phyloP scores from a whole-genome alignment of 176 grass and related monocot genomes.

The Hordeum marinum region DNA sequence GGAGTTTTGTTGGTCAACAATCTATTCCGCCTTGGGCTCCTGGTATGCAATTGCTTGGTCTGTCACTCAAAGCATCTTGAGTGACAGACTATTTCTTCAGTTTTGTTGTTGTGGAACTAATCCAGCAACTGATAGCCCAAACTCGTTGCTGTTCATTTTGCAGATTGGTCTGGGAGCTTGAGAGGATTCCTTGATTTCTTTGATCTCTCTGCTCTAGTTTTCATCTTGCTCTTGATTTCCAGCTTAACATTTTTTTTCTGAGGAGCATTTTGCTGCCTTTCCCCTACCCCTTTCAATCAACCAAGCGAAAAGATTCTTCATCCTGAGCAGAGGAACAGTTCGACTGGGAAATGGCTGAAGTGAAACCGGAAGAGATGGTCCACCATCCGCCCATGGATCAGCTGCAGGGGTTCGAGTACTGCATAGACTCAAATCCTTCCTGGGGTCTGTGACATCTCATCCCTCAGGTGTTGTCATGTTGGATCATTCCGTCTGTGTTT shows the following conservation, averaged over 20 bases:
- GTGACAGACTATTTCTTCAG: background rate
- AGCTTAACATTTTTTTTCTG: background rate
- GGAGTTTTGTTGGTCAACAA: background rate
- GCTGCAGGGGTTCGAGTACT: constrained; percentile 88
- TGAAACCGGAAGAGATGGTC: constrained; percentile 72
- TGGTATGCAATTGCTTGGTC: background rate
- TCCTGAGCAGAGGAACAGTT: background rate
- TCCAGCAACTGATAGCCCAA: background rate
- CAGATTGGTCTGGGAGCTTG: background rate
- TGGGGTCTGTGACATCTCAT: constrained; percentile 52
- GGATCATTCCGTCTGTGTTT: background rate
- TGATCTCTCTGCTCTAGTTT: background rate
- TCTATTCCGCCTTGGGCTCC: background rate
- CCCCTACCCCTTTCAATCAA: background rate
- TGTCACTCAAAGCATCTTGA: background rate
- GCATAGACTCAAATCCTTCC: constrained; percentile 95
- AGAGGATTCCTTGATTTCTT: background rate
- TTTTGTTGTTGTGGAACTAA: background rate
- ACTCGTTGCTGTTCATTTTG: background rate
- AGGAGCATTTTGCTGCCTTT: background rate
- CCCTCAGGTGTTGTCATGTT: background rate
- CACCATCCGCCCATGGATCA: constrained; percentile 87
- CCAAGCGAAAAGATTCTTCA: background rate
- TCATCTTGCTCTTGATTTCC: background rate
- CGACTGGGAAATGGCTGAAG: constrained; percentile 53